Base-by-base conservation (phyloP, 148 eudicot species). In the Amaranthus hypochondriacus region DNA sequence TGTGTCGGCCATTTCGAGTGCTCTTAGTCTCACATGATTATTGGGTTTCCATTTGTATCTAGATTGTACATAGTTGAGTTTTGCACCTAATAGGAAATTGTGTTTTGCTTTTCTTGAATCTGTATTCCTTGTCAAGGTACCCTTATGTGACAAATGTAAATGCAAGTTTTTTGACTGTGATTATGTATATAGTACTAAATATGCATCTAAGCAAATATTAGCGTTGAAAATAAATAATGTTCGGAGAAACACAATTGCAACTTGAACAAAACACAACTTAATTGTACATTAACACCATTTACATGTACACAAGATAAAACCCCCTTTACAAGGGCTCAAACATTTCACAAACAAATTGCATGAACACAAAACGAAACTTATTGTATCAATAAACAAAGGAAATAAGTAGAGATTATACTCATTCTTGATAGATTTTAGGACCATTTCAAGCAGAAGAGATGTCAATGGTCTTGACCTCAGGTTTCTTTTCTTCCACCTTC, bases 401-500 rank as follows among this genome's bases (percentile, higher is more conserved):
- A 59, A 74, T 66, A 0, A 15, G 15, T 55, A 9, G 12, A 52
- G 9, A 53, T 54, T 7, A 6, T 28, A 21, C 5, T 12, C 56
- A 28, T n/a, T 52, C 43, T 15, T 39, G 48, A 60, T 5, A 48
- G 13, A 59, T 2, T 62, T 0, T 51, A 28, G 46, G 18, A 5
- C 43, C 15, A 3, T 8, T n/a, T 67, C 62, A 61, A 74, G 68
- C 86, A 75, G 73, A 77, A 70, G 76, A 68, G 75, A 86, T 86
- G 5, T 83, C 81, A 50, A 86, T 71, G 2, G 58, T 48, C 81
- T 85, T 82, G 58, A 76, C 79, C 69, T 78, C 77, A 7, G 86
- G 84, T 74, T 85, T 76, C 83, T 86, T 86, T 80, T 77, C 82
- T 59, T 84, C 84, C 5, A 44, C 77, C 79, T 86, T 84, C 0